These are phyloP conservation scores for Diaporthe destruens DNA, from an alignment of 2,329 filamentous ascomycete genomes.

Conservation along the genomic window DNA sequence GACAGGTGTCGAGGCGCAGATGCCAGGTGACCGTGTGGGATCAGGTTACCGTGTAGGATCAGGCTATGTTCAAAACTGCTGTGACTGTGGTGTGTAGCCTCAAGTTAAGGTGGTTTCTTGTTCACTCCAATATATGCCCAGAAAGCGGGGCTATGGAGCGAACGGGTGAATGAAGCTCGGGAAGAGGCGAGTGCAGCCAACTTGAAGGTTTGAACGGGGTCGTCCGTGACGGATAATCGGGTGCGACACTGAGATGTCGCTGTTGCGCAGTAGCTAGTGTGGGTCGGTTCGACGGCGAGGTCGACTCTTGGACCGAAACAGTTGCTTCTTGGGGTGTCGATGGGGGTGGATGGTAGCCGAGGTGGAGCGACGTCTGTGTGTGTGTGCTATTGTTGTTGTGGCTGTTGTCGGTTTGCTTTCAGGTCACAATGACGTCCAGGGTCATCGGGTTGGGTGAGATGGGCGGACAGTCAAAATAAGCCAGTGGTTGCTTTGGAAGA, in stretches of 20 bases:
- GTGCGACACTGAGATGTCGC: constrained; percentile 3
- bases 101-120: constrained; percentile 97
- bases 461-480: background rate
- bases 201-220: constrained; percentile 49
- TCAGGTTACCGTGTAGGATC: background rate
- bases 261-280: background rate
- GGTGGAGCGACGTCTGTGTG: constrained; percentile 11
- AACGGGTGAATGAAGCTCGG: constrained; percentile 82
- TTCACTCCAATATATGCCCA: constrained; percentile 97
- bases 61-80: constrained; percentile 4
- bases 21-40: background rate
- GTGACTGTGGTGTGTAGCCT: constrained; percentile 28
- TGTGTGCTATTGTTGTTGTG: constrained; percentile 29
- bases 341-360: background rate
- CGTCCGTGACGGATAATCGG: constrained; percentile 4
- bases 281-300: background rate
- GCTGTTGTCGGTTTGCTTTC: constrained; percentile 12
- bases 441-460: constrained; percentile 3
- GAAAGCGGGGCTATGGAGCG: constrained; percentile 91
- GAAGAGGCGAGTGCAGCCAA: constrained; percentile 62
- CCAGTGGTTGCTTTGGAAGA: background rate
- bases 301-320: background rate
- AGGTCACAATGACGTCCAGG: constrained; percentile 39
- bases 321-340: constrained; percentile 9
- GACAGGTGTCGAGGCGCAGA: constrained; percentile 14